A percentile compares a stretch with the other conserved stretches of the same genome.
These are phyloP conservation scores for Kwoniella sp. DNA, from an alignment of 768 basidiomycete genomes.

Conservation along the genomic window DNA sequence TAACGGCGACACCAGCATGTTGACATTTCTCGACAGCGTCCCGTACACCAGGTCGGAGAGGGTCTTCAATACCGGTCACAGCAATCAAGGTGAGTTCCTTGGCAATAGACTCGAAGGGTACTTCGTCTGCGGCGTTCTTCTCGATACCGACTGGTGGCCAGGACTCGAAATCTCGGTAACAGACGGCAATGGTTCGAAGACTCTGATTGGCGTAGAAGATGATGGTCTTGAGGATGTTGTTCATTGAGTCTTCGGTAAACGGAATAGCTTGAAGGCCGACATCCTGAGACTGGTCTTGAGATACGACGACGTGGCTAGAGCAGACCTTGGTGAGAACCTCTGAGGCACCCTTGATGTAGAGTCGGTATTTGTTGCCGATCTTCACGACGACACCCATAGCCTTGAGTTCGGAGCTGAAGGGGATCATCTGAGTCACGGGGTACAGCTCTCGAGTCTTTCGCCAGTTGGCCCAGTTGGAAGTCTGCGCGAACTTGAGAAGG, in stretches of 20 bases:
- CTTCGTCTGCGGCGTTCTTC: slow-evolving; percentile 31
- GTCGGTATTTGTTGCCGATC: slow-evolving; percentile 63
- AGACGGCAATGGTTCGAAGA: slow-evolving; percentile 89
- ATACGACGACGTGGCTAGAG: slow-evolving; percentile 71
- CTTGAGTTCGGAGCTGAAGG: slow-evolving; percentile 91
- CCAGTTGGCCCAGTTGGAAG: slow-evolving; percentile 76
- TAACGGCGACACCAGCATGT: slow-evolving; percentile 85
- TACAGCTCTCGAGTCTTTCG: slow-evolving; percentile 66
- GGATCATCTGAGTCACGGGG: slow-evolving; percentile 78
- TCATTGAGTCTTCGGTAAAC: slow-evolving; percentile 70
- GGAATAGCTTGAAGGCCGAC: slow-evolving; percentile 62
- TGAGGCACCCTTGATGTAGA: slow-evolving; percentile 89
- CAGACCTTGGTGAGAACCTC: slow-evolving; percentile 87
- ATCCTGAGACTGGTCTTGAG: slow-evolving; percentile 29
- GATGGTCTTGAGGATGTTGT: slow-evolving; percentile 86
- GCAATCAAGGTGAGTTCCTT: slow-evolving; percentile 78
- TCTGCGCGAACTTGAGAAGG: slow-evolving; percentile 79
- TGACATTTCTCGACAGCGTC: slow-evolving; percentile 86
- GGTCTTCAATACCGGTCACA: slow-evolving; percentile 95
- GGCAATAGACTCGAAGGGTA: slow-evolving; percentile 68
- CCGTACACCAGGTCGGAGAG: slow-evolving; percentile 83
- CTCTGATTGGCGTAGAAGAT: slow-evolving; percentile 98
- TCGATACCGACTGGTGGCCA: slow-evolving; percentile 71
- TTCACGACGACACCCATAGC: slow-evolving; percentile 88
- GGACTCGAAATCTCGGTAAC: slow-evolving; percentile 79